phyloP scores from a whole-genome alignment of 805 yeast species.

The Cyberlindnera misumaiensis region DNA sequence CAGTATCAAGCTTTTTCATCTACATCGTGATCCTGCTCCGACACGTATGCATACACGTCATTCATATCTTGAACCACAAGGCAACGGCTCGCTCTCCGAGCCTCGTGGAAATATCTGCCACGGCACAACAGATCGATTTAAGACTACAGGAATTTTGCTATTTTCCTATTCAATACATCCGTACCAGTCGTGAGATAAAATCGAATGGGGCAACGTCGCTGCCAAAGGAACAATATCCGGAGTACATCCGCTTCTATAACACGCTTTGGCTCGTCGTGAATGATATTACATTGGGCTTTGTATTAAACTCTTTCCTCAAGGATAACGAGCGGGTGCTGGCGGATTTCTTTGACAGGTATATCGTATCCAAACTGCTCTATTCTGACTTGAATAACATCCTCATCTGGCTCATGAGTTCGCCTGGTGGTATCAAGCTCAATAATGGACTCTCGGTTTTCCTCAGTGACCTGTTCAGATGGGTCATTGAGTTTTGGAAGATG shows the following conservation, averaged over 20 bases:
- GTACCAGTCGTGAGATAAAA: slow-evolving; percentile 31
- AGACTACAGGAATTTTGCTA: slow-evolving; percentile 69
- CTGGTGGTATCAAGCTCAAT: slow-evolving; percentile 91
- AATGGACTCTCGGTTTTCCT: slow-evolving; percentile 78
- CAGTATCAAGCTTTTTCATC: slow-evolving; percentile 6
- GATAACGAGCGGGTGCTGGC: slow-evolving; percentile 28
- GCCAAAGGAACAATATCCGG: slow-evolving; percentile 43
- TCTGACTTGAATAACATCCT: slow-evolving; percentile 43
- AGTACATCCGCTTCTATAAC: slow-evolving; percentile 76
- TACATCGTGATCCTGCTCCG: slow-evolving; percentile 10
- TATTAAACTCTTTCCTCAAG: slow-evolving; percentile 42
- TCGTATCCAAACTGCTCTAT: slow-evolving; percentile 36
- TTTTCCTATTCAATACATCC: slow-evolving; percentile 72
- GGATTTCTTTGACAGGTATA: slow-evolving; percentile 21
- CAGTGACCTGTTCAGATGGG: slow-evolving; percentile 85
- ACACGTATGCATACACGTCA: slow-evolving; percentile 10
- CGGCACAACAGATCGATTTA: slow-evolving; percentile 74
- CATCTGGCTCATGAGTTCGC: slow-evolving; percentile 76
- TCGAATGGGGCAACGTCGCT: slow-evolving; percentile 17
- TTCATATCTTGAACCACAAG: slow-evolving; percentile 25
- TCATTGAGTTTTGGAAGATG: slow-evolving; percentile 57
- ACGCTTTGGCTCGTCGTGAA: slow-evolving; percentile 82
- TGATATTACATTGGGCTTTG: slow-evolving; percentile 70
- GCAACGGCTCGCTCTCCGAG: slow-evolving; percentile 18
- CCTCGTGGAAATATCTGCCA: slow-evolving; percentile 43